Conservation (phyloP, 2,329 filamentous ascomycete genomes). For the Nothophoma quercina region DNA sequence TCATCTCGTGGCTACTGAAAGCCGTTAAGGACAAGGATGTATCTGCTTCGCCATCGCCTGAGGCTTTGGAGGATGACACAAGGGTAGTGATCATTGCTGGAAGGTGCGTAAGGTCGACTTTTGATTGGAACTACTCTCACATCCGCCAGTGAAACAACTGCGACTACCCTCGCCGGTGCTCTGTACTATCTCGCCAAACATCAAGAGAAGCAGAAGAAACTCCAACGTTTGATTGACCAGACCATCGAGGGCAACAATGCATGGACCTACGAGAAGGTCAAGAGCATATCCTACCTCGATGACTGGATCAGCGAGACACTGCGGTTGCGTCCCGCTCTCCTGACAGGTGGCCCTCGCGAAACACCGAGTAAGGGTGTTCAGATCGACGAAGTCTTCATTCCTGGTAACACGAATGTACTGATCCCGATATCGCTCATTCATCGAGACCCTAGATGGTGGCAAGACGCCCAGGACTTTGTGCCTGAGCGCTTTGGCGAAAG, state of each 20-base stretch:
- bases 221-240: conserved; percentile 39
- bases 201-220: conserved; percentile 34
- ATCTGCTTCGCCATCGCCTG: conserved; percentile 42
- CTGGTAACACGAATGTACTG: conserved; percentile 22
- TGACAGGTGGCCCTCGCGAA: conserved; percentile 43
- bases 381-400: conserved; percentile 23
- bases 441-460: conserved; percentile 31
- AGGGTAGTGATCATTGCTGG: conserved; percentile 46
- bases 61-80: conserved; percentile 44
- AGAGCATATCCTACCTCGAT: conserved; percentile 38
- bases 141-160: conserved; percentile 44
- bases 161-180: conserved; percentile 33
- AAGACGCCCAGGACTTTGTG: conserved; percentile 18
- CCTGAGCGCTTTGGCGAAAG: conserved; percentile 27
- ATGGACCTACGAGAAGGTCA: conserved; percentile 42
- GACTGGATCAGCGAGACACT: conserved; percentile 43
- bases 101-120: conserved; percentile 21
- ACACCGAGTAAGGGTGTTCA: conserved; percentile 48
- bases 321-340: conserved; percentile 49
- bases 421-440: conserved; percentile 30
- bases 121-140: background rate
- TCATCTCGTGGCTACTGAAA: conserved; percentile 53
- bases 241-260: conserved; percentile 25
- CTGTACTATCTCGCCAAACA: conserved; percentile 43
- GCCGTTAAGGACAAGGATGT: conserved; percentile 48